Evolutionary conservation across 129 eudicot genomes (phyloP), one percentile per base, ranked within the genome.

Genomic region (Smallanthus sonchifolius): DNA sequence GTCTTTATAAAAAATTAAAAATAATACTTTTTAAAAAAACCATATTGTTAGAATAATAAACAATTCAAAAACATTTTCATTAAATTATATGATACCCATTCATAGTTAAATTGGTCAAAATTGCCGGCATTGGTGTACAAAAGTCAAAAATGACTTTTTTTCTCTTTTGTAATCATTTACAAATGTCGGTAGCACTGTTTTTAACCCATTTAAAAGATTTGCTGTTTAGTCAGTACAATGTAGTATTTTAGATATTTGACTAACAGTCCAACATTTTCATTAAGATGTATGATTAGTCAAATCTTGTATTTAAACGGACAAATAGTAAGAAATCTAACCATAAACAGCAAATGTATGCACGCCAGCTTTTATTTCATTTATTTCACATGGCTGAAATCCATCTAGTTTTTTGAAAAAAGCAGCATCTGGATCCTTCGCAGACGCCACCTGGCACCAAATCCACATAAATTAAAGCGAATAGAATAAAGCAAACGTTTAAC

Each of bases 311-410:
- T 20, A 11, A 69, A 69, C 70, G 44, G 9, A 30, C 11, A 24
- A 38, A 3, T 49, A 72, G 62, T 45, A 48, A 76, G 30, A 55
- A 32, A 66, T 43, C 69, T 37, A 67, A 94, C 99, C 99, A 80
- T 94, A 94, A 80, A 94, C 91, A 20, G 97, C 99, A 87, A 94
- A 94, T 34, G 84, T 86, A 77, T 91, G 97, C 74, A 73, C 83
- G 39, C 97, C 97, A 14, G 97, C 91, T 85, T 94, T 94, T 60
- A 94, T 79, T 70, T 91, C 99, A 35, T 81, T 87, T 60, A 94
- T 66, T 83, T 94, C 99, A 84, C 96, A 94, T 45, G 97, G 99
- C 78, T 94, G 99, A 85, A 94, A 94, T 5, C 97, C 96, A 82
- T 94, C 97, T 8, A 94, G 85, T 70, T 88, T 94, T 65, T 86